Percentiles rank a stretch among this genome's conserved stretches.
These are phyloP conservation scores for Inga leiocalycina DNA, from an alignment of 306 rosid species.

Conservation along the genomic window DNA sequence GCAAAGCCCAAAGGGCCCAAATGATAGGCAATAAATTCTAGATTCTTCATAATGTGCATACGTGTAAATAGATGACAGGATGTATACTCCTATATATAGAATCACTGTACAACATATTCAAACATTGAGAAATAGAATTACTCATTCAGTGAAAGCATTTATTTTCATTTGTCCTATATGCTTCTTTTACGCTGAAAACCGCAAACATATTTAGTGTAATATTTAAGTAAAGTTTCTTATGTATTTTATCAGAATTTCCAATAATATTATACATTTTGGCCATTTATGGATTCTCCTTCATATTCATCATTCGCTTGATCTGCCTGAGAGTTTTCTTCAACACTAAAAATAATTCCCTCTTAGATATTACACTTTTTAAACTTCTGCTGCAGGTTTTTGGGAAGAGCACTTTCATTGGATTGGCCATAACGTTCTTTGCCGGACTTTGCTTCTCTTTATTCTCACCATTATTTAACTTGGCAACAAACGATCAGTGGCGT, in stretches of 20 bases:
- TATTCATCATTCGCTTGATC: background rate
- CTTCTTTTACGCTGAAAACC: no score
- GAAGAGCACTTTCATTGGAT: constrained; percentile 62
- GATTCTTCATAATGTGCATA: no score
- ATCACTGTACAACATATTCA: no score
- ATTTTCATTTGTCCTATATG: no score
- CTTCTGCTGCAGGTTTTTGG: constrained; percentile 71
- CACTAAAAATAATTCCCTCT: background rate
- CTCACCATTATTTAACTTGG: constrained; percentile 88
- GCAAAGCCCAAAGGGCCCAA: no score
- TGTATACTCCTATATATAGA: no score
- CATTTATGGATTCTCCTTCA: background rate
- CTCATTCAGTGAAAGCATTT: no score
- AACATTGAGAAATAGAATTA: no score
- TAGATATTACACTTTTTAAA: background rate
- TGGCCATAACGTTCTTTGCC: constrained; percentile 67
- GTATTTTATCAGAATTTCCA: background rate
- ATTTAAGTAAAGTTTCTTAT: background rate
- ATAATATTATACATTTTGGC: background rate
- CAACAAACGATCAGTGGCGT: constrained; percentile 92
- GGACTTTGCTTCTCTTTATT: constrained; percentile 81
- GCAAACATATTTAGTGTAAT: background rate
- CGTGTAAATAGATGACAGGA: no score
- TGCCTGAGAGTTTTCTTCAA: background rate
- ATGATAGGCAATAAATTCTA: no score